These are phyloP conservation scores for Paecilomyces niveus DNA, from an alignment of 2,329 filamentous ascomycete genomes.

Conservation along the genomic window DNA sequence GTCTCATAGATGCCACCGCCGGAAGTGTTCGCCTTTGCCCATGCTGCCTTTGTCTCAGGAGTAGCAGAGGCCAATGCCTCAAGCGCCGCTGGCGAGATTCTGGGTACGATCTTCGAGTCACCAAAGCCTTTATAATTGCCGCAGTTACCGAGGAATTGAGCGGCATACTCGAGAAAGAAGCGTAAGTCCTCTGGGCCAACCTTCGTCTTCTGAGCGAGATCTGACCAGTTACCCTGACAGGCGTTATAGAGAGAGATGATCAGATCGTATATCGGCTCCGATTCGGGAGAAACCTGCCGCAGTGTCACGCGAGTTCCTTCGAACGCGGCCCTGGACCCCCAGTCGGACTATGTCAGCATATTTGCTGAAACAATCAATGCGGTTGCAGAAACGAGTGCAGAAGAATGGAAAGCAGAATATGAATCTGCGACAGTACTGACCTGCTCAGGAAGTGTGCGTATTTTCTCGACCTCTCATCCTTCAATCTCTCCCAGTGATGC, in stretches of 20 bases:
- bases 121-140: conserved; percentile 87
- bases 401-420: conserved; percentile 1
- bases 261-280: conserved; percentile 72
- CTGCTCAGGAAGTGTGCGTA: conserved; percentile 87
- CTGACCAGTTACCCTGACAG: conserved; percentile 63
- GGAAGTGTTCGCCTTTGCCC: conserved; percentile 53
- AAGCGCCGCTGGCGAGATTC: conserved; percentile 58
- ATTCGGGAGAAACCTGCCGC: conserved; percentile 74
- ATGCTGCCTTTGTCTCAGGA: conserved; percentile 56
- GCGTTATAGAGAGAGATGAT: conserved; percentile 65
- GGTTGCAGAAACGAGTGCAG: not conserved
- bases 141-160: conserved; percentile 70
- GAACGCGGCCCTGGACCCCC: conserved; percentile 58
- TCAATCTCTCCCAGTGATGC: conserved; percentile 72
- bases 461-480: conserved; percentile 61
- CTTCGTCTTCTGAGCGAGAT: conserved; percentile 56
- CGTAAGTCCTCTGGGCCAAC: conserved; percentile 58
- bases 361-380: not conserved
- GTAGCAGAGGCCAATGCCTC: conserved; percentile 55
- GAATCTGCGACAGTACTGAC: conserved; percentile 37
- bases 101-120: conserved; percentile 75
- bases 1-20: conserved; percentile 65
- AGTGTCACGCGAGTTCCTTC: conserved; percentile 71
- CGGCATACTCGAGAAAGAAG: conserved; percentile 68
- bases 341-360: conserved; percentile 8